These are phyloP conservation scores for Phytophthora citricola DNA, from an alignment of 352 stramenopile genomes.

Conservation along the genomic window DNA sequence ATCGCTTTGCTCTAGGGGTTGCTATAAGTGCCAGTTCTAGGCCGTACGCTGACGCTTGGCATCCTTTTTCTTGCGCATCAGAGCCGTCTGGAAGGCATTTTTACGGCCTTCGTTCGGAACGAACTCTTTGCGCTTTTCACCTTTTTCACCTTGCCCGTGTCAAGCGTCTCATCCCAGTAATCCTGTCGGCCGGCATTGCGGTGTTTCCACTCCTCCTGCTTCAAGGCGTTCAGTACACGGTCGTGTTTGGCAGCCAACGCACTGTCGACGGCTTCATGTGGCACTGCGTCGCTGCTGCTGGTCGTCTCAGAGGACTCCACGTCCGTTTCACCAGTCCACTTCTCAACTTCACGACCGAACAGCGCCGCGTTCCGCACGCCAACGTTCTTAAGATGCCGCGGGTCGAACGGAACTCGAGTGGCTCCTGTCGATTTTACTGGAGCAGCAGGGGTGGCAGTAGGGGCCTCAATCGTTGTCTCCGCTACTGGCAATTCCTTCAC, in stretches of 20 bases:
- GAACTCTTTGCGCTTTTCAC: slow-evolving; percentile 88
- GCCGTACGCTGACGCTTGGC: slow-evolving; percentile 41
- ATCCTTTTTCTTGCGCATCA: slow-evolving; percentile 68
- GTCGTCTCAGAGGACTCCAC: slow-evolving; percentile 53
- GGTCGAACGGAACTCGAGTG: slow-evolving; percentile 58
- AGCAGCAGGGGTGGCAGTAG: background rate
- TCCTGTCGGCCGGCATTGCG: slow-evolving; percentile 72
- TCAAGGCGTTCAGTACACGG: slow-evolving; percentile 70
- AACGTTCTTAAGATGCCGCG: slow-evolving; percentile 58
- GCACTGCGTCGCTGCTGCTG: slow-evolving; percentile 37
- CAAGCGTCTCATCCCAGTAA: slow-evolving; percentile 81
- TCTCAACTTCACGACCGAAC: slow-evolving; percentile 71
- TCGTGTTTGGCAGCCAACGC: slow-evolving; percentile 67
- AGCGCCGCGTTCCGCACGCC: slow-evolving; percentile 69
- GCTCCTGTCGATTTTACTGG: slow-evolving; percentile 7
- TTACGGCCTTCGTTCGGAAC: slow-evolving; percentile 73
- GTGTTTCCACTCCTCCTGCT: slow-evolving; percentile 78
- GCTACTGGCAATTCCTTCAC: slow-evolving; percentile 27
- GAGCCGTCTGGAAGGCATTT: slow-evolving; percentile 73
- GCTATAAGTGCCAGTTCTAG: slow-evolving; percentile 15
- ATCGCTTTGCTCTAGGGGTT: slow-evolving; percentile 25
- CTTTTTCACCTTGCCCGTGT: slow-evolving; percentile 82
- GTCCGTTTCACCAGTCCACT: slow-evolving; percentile 66
- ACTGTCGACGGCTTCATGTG: slow-evolving; percentile 36
- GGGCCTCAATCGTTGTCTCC: background rate